A percentile compares a stretch with the other conserved stretches of the same genome.
These are phyloP conservation scores for Mycena maculata DNA, from an alignment of 768 basidiomycete genomes.

Conservation along the genomic window DNA sequence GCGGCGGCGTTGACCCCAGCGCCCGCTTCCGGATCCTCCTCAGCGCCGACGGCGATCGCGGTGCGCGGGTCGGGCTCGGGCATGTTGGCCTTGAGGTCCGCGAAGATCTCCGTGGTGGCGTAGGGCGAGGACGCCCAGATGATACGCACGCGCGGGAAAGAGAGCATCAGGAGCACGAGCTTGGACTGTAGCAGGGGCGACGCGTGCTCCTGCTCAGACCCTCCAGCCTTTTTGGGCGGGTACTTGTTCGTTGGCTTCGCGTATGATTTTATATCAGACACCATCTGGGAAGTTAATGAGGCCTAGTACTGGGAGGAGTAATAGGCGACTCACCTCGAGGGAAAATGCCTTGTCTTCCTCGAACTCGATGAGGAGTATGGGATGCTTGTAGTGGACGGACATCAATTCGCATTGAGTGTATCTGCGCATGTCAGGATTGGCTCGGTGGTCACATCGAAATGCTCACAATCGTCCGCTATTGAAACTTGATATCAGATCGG, in stretches of 20 bases:
- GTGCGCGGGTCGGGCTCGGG: constrained; percentile 83
- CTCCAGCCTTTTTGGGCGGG: constrained; percentile 50
- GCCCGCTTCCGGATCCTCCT: constrained; percentile 75
- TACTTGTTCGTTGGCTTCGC: constrained; percentile 71
- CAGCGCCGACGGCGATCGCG: constrained; percentile 85
- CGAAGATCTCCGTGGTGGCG: constrained; percentile 91
- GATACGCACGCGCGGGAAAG: constrained; percentile 92
- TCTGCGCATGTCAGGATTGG: constrained; percentile 52
- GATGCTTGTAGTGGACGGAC: constrained; percentile 95
- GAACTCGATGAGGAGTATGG: constrained; percentile 94
- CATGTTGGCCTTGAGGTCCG: constrained; percentile 85
- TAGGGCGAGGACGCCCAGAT: constrained; percentile 99
- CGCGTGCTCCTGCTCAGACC: constrained; percentile 47
- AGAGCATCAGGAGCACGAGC: constrained; percentile 86
- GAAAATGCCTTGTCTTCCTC: constrained; percentile 97
- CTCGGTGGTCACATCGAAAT: not conserved
- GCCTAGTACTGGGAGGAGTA: not conserved
- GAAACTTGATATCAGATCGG: constrained; percentile 94
- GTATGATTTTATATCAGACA: constrained; percentile 76
- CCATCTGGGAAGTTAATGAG: constrained; percentile 53
- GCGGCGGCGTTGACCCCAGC: constrained; percentile 79
- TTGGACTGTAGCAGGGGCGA: constrained; percentile 86
- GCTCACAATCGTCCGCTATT: constrained; percentile 93
- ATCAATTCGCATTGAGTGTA: constrained; percentile 98
- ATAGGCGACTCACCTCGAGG: constrained; percentile 69